Conservation (phyloP, 2,329 filamentous ascomycete species). For the Huntiella savannae region DNA sequence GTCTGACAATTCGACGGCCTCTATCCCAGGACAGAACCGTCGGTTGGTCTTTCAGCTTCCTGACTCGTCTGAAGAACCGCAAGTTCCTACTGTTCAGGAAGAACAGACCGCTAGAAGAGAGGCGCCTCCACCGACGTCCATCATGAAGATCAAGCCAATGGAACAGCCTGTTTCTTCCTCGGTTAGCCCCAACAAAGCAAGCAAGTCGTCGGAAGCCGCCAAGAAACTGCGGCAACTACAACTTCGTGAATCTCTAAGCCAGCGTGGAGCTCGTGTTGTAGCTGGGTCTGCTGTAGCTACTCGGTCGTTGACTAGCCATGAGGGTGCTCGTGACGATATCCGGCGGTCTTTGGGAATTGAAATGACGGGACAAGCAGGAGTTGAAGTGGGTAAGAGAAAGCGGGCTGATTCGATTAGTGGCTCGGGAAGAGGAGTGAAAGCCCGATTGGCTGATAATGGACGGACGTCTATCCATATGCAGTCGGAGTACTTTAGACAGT, state of each 20-base stretch:
- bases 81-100: slow-evolving; percentile 19
- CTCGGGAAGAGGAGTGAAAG: too few relatives aligned
- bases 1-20: background rate
- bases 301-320: too few relatives aligned
- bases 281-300: too few relatives aligned
- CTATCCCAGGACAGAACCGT: slow-evolving; percentile 6
- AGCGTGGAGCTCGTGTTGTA: background rate
- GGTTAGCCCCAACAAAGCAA: slow-evolving; percentile 13
- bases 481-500: too few relatives aligned
- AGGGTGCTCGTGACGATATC: too few relatives aligned
- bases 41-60: slow-evolving; percentile 16
- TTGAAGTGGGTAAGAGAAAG: too few relatives aligned
- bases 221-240: slow-evolving; percentile 1
- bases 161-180: background rate
- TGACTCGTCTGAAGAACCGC: slow-evolving; percentile 2
- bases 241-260: slow-evolving; percentile 1
- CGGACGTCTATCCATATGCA: too few relatives aligned
- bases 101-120: slow-evolving; percentile 20
- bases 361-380: too few relatives aligned
- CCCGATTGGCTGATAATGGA: too few relatives aligned
- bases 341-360: too few relatives aligned
- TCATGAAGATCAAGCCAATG: slow-evolving; percentile 16
- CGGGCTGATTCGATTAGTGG: too few relatives aligned
- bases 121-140: slow-evolving; percentile 17
- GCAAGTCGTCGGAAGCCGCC: background rate